A percentile compares a stretch with the other conserved stretches of the same genome.
Evolutionary conservation across 1,284 basidiomycete genomes (phyloP).

Genomic region (Bothia castanella): DNA sequence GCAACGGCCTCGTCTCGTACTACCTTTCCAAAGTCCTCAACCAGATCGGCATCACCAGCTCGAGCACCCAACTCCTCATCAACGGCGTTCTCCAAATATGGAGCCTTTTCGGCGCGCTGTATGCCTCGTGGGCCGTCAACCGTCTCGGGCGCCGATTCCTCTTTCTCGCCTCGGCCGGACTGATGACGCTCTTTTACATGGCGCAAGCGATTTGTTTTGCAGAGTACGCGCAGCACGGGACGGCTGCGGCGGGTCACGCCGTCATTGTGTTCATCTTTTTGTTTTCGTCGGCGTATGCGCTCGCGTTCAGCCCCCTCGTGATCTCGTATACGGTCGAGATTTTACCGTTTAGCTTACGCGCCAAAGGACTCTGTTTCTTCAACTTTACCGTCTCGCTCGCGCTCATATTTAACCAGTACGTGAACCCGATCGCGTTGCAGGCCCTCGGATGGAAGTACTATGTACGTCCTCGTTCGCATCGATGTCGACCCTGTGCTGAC

Average conservation of each 20-base stretch:
- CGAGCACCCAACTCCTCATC: slow-evolving; percentile 48
- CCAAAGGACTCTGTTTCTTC: slow-evolving; percentile 76
- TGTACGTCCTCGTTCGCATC: neutral
- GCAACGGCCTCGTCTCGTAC: slow-evolving; percentile 40
- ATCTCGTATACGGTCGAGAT: slow-evolving; percentile 76
- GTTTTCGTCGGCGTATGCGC: slow-evolving; percentile 56
- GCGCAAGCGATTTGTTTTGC: slow-evolving; percentile 45
- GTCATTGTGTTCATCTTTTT: slow-evolving; percentile 75
- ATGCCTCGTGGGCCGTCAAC: slow-evolving; percentile 54
- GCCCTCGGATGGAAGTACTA: slow-evolving; percentile 63
- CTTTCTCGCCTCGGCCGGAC: neutral
- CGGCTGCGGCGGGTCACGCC: slow-evolving; percentile 49
- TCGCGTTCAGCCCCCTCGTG: slow-evolving; percentile 53
- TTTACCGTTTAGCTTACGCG: slow-evolving; percentile 66
- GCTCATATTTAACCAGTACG: slow-evolving; percentile 77
- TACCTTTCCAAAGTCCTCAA: slow-evolving; percentile 69
- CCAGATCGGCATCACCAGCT: slow-evolving; percentile 56
- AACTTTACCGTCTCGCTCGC: slow-evolving; percentile 64
- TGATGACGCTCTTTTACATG: neutral
- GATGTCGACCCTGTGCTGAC: neutral
- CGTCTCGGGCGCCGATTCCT: slow-evolving; percentile 18
- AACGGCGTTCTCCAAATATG: slow-evolving; percentile 72
- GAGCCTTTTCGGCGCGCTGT: slow-evolving; percentile 61
- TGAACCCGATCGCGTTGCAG: slow-evolving; percentile 72
- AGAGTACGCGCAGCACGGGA: slow-evolving; percentile 45